These are phyloP conservation scores for Dryas alaskensis DNA, from an alignment of 306 rosid genomes.

Conservation along the genomic window DNA sequence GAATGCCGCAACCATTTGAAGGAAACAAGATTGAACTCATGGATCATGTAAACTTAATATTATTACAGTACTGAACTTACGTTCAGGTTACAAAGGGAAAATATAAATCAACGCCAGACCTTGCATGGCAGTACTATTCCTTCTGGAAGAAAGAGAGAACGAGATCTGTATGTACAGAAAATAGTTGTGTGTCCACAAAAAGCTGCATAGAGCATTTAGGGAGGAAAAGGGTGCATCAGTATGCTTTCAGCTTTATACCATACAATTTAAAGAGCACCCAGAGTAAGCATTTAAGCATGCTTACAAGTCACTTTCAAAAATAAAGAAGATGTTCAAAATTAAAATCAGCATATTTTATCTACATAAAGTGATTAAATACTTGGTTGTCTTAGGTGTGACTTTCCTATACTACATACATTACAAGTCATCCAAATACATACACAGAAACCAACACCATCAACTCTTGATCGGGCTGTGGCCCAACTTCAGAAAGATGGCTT, in stretches of 20 bases:
- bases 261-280: slow-evolving; percentile 1
- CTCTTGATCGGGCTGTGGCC: not conserved
- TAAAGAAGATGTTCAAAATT: not conserved
- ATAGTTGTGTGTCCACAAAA: slow-evolving; percentile 89
- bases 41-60: slow-evolving; percentile 23
- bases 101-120: slow-evolving; percentile 18
- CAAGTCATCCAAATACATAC: not conserved
- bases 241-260: slow-evolving; percentile 3
- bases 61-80: slow-evolving; percentile 53
- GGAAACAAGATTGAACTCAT: slow-evolving; percentile 26
- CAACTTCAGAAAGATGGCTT: not conserved
- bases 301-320: not conserved
- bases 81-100: slow-evolving; percentile 38
- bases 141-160: slow-evolving; percentile 95
- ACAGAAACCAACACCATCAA: not conserved
- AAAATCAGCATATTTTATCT: not conserved
- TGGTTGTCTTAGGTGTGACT: not conserved
- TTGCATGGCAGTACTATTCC: slow-evolving; percentile 45
- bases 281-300: not conserved
- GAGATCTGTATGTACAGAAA: slow-evolving; percentile 90
- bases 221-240: slow-evolving; percentile 24
- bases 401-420: not conserved
- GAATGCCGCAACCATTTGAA: slow-evolving; percentile 7
- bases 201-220: slow-evolving; percentile 45
- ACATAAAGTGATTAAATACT: not conserved